Base-by-base conservation (phyloP, 129 eudicot species). In the Sambucus nigra region DNA sequence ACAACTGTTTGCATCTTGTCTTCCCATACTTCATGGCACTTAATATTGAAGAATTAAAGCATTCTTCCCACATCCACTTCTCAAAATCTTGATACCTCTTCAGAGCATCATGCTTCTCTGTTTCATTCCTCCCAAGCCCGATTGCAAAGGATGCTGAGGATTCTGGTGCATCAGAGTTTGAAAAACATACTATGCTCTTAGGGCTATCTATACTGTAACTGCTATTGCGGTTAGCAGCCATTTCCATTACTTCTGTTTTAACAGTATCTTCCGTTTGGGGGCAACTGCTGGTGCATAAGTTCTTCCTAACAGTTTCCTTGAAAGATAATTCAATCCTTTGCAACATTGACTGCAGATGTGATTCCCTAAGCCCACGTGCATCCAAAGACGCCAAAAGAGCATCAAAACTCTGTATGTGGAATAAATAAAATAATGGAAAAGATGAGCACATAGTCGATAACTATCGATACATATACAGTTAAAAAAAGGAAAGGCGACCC, bases 21-120 rank as follows among this genome's bases (percentile, higher is more conserved):
- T 65, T 74, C 38, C 85, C 94, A 52, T 55, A 75, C 68, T 69
- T 84, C 66, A 69, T 38, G n/a, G 97, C 88, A 61, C 82, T 33
- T 22, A 81, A 55, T 20, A 44, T 39, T 19, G 60, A 63, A 50
- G 80, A 59, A 71, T 18, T 65, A 19, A 65, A 48, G 59, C 92
- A 84, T 71, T 88, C 94, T 53, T 72, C 71, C 97, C 92, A 81
- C 67, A 78, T 75, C 97, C 97, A 88, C 72, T 83, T 75, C 44
- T 88, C 94, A 41, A 76, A 78, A 40, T 71, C 84, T 53, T 42
- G 51, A 38, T 78, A 76, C 70, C 92, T 66, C 55, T 60, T 66
- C 17, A 68, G 20, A 47, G 73, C 73, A 12, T 70, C 72, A 10
- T 27, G 66, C 51, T 70, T 53, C 71, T 83, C 91, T 7, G 47